A percentile compares a stretch with the other conserved stretches of the same genome.
Conservation (phyloP, 345 rosid genomes). For the Citrus medica region DNA sequence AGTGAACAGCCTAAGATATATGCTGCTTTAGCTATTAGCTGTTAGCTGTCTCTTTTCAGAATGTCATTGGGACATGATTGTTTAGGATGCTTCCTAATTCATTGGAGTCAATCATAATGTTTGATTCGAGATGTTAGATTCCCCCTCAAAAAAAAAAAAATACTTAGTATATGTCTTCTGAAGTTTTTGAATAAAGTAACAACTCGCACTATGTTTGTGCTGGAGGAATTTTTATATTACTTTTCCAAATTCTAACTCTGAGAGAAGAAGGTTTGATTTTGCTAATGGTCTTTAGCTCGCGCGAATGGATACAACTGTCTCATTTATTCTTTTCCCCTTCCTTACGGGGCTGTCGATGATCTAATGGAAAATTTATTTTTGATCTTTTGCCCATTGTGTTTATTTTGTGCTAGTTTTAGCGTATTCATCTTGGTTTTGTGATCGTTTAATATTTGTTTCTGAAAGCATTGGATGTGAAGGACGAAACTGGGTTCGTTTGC, state of each 20-base stretch:
- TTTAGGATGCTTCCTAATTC: not conserved
- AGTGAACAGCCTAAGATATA: constrained; percentile 5
- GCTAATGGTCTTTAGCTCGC: not conserved
- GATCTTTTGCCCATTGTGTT: not conserved
- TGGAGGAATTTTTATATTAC: not conserved
- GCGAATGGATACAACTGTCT: not conserved
- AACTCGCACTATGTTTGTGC: not conserved
- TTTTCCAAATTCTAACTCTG: not conserved
- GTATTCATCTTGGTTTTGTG: not conserved
- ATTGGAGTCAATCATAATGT: not conserved
- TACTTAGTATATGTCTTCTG: not conserved
- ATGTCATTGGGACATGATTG: not conserved
- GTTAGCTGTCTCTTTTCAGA: not conserved
- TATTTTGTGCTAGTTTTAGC: not conserved
- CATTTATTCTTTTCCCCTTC: not conserved
- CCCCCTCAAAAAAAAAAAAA: not conserved
- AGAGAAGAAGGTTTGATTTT: not conserved
- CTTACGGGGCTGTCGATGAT: not conserved
- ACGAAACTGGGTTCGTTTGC: not conserved
- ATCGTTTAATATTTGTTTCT: too few species aligned
- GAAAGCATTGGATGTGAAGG: too few species aligned
- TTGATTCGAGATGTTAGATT: constrained; percentile 7
- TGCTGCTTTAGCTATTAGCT: not conserved
- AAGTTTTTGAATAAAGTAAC: not conserved
- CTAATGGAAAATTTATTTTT: too few species aligned